These are phyloP conservation scores for Epichloe brachyelytri DNA, from an alignment of 2,329 filamentous ascomycete genomes.

Conservation along the genomic window DNA sequence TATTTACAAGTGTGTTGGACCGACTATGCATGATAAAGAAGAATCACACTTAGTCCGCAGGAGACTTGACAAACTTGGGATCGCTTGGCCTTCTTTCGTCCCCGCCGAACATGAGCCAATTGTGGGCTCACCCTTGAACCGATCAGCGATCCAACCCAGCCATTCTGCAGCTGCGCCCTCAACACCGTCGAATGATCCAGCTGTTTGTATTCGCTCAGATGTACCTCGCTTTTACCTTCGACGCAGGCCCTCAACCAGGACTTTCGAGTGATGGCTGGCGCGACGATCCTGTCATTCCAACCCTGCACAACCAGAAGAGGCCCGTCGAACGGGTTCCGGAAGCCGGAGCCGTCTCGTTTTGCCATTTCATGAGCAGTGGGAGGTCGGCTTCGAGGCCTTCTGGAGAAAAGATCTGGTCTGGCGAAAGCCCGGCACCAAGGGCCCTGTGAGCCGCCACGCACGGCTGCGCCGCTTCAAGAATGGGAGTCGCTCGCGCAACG, in stretches of 20 bases:
- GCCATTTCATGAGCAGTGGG: not conserved
- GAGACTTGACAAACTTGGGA: too few relatives aligned
- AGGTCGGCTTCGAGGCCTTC: not conserved
- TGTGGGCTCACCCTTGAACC: not conserved
- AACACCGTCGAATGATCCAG: conserved; percentile 2
- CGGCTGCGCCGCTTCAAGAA: conserved; percentile 4
- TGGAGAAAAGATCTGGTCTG: not conserved
- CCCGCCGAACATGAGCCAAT: rapidly evolving
- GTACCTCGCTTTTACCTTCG: conserved; percentile 1
- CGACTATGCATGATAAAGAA: too few relatives aligned
- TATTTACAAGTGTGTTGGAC: too few relatives aligned
- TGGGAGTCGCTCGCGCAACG: conserved; percentile 1
- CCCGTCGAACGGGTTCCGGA: not conserved
- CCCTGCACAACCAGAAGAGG: conserved; percentile 8
- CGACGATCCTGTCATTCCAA: conserved; percentile 5
- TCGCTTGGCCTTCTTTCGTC: too few relatives aligned
- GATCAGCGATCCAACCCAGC: conserved; percentile 4
- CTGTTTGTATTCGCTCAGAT: conserved; percentile 5
- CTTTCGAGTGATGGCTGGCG: not conserved
- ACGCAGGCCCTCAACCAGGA: conserved; percentile 3
- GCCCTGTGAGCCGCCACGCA: conserved; percentile 1
- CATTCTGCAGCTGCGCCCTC: conserved; percentile 3
- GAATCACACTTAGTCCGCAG: too few relatives aligned
- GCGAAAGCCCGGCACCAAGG: not conserved
- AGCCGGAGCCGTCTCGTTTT: conserved; percentile 4